Evolutionary conservation across 768 basidiomycete species (phyloP), one percentile per base, ranked within the genome.

Genomic region (Tricholoma bakamatsutake): DNA sequence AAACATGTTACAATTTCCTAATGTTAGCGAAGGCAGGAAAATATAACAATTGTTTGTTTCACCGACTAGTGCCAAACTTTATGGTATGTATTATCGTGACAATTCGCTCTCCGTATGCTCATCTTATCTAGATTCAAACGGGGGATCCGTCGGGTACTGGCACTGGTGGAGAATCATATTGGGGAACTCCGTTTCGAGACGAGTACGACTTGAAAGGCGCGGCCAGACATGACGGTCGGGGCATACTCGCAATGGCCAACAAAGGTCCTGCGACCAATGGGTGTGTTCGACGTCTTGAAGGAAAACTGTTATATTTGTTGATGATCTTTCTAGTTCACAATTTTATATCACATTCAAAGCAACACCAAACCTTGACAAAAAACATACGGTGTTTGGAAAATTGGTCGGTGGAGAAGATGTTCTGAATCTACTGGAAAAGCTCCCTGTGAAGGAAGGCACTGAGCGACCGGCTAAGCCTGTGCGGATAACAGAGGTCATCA

Each of bases 121-220:
- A 46, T 57, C 37, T 33, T 55, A 9, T 12, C 1, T 57, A 94
- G 93, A 83, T 94, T n/a, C 96, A 98, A 81, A 94, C 94, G 2
- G 97, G 97, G 31, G 97, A 99, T 67, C 97, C 97, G 5, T 92
- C 92, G 0, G 96, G 97, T 2, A 98, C 94, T 1, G 97, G 97
- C 1, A 76, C 89, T 30, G 97, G 97, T 8, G 97, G 97, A 5
- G 80, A 92, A 62, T 93, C 91, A 5, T 84, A 84, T 67, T 98
- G 97, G 97, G 94, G 92, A 1, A 93, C 88, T 13, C 90, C 93
- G 9, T 99, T 99, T 73, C 83, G 95, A 55, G 97, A 99, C 65
- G 97, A 99, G 70, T 82, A 90, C 65, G 88, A 91, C 64, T 64
- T 90, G 57, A 93, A 92, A 67, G 88, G 87, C 49, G 94, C 96